Percentiles rank a stretch among this genome's conserved stretches.
Conservation (phyloP, 108 stramenopile species). For the Chaetoceros muelleri region DNA sequence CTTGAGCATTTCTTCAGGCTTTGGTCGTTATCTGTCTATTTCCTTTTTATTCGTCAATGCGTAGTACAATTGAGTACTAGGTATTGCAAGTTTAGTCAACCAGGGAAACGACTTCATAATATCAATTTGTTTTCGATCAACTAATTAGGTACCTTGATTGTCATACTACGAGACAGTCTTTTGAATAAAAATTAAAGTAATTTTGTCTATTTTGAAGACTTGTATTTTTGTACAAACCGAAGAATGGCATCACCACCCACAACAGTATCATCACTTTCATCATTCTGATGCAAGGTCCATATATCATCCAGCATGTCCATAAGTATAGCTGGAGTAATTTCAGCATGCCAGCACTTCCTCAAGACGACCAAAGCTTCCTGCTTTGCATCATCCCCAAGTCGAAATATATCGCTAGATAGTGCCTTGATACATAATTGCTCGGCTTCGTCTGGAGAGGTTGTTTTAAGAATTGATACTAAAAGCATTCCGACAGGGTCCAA, state of each 20-base stretch:
- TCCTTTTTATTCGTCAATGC: no score
- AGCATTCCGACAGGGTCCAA: neutral
- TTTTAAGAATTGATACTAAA: neutral
- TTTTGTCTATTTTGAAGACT: no score
- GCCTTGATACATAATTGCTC: neutral
- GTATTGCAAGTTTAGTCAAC: no score
- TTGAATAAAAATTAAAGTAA: no score
- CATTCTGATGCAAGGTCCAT: neutral
- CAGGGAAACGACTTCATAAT: no score
- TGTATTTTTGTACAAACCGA: neutral
- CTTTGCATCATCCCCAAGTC: neutral
- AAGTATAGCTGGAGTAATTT: neutral
- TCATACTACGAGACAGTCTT: no score
- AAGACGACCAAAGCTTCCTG: neutral
- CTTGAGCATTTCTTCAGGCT: no score
- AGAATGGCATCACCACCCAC: neutral
- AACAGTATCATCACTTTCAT: neutral
- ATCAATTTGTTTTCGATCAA: no score
- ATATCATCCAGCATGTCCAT: neutral
- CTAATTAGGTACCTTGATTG: no score
- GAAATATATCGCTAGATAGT: neutral
- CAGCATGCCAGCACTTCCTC: neutral
- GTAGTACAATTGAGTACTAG: no score
- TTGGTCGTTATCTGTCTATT: no score
- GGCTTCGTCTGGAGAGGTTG: neutral